Evolutionary conservation across 768 basidiomycete species (phyloP), one percentile per base, ranked within the genome.

Genomic region (Termitomyces eurrhizus): DNA sequence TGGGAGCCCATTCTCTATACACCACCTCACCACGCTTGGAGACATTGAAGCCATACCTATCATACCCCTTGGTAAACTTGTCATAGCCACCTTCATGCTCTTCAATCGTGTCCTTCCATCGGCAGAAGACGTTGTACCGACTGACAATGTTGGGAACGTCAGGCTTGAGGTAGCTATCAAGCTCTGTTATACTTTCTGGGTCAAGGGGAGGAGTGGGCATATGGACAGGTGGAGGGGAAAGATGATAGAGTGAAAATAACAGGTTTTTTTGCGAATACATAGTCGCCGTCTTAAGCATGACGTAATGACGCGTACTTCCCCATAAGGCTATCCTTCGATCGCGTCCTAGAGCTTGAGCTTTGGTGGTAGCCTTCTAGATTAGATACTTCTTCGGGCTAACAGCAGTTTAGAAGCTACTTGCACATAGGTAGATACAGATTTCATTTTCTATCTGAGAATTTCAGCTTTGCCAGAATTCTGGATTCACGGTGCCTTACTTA

Each of bases 1-100:
- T 92, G 0, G 97, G 95, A 9, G 97, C 96, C 97, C 97, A 99
- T 72, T 99, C 97, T 66, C 92, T 81, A 73, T 98, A 98, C 8
- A 82, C 75, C 35, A 98, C 83, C 33, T 87, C 80, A 56, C 86
- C 87, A 59, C 88, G 82, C 41, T 75, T 70, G 44, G 78, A 79
- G 45, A 93, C 83, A 60, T 90, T 87, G 66, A 99, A 78, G 39
- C 96, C 96, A 70, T 85, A 86, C 66, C 80, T 84, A 63, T 85
- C 79, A 74, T 92, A 95, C 2, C 92, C 92, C 69, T 87, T 83
- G 7, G 90, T 88, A 72, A 93, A 93, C 18, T 77, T 75, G 33
- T 90, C 89, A 70, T 86, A 86, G 21, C 97, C 96, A 52, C 94
- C 94, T 76, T 98, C 95, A 64, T 86, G 74, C 52, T 83, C 67